These are phyloP conservation scores for Pyrenula massariospora DNA, from an alignment of 495 filamentous ascomycete species.

Conservation along the genomic window DNA sequence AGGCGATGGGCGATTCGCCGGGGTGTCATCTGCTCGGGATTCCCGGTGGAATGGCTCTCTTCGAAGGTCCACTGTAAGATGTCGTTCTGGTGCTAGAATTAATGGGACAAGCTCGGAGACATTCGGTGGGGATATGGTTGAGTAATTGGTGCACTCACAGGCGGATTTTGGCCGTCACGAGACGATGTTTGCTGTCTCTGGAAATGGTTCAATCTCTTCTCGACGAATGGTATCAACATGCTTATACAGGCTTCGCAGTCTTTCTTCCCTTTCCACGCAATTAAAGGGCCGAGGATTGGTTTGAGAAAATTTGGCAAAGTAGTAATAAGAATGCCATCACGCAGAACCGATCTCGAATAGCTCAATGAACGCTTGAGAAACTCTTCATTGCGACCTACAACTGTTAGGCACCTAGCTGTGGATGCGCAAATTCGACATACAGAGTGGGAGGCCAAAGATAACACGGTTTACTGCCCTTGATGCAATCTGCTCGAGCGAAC, in stretches of 20 bases:
- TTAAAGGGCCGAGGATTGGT: background rate
- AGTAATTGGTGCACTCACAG: background rate
- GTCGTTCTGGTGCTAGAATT: background rate
- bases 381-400: background rate
- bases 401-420: background rate
- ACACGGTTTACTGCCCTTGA: background rate
- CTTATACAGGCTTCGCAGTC: background rate
- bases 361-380: background rate
- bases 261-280: background rate
- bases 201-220: background rate
- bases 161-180: background rate
- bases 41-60: background rate
- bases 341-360: background rate
- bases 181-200: background rate
- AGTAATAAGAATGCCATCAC: background rate
- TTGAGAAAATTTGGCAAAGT: background rate
- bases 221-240: background rate
- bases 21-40: background rate
- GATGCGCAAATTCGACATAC: background rate
- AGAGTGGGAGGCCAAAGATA: background rate
- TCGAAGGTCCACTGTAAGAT: background rate
- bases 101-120: background rate
- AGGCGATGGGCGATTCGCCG: background rate
- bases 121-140: background rate
- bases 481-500: background rate